A percentile compares a stretch with the other conserved stretches of the same genome.
Conservation (phyloP, 2,329 filamentous ascomycete genomes). For the Xylaria sp. region DNA sequence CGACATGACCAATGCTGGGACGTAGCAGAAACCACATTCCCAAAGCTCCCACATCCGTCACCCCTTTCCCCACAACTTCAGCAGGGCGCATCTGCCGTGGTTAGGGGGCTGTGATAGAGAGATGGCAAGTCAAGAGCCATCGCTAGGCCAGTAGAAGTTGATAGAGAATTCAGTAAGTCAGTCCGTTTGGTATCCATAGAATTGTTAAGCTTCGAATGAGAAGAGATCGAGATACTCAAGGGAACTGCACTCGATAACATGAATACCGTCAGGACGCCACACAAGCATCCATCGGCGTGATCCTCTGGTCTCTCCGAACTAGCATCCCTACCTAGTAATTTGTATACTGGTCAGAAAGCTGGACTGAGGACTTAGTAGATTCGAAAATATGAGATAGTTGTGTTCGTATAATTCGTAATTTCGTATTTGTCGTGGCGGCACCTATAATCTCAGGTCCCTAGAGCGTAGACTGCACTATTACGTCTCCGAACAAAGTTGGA, state of each 20-base stretch:
- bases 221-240: neutral
- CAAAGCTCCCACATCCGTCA: neutral
- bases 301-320: neutral
- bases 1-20: neutral
- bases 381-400: neutral
- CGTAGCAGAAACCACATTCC: neutral
- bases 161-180: neutral
- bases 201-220: neutral
- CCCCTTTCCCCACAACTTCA: neutral
- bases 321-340: neutral
- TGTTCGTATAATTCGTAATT: constrained; percentile 27
- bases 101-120: neutral
- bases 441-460: neutral
- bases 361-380: neutral
- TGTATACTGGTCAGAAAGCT: neutral
- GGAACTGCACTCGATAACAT: neutral
- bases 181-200: neutral
- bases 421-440: constrained; percentile 9
- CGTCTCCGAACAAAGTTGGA: neutral
- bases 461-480: neutral
- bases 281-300: neutral
- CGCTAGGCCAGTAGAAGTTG: neutral
- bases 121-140: neutral
- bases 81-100: neutral
- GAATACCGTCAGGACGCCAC: neutral